Conservation (phyloP, 1,284 basidiomycete genomes). For the Cutaneotrichosporon cutaneum region DNA sequence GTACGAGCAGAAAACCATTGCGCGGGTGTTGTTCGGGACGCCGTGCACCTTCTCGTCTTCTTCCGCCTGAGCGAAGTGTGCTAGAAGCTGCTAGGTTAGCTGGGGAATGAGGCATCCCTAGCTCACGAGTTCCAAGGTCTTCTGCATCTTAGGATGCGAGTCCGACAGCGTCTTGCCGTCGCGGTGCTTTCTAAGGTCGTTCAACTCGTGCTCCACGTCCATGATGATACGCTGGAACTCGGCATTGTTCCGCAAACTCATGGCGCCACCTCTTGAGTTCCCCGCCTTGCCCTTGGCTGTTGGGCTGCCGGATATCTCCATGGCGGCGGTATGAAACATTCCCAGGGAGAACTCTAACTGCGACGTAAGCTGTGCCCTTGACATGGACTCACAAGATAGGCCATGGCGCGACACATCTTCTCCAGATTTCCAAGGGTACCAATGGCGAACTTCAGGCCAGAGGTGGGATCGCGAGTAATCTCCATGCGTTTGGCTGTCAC, state of each 20-base stretch:
- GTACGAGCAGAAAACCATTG: slow-evolving; percentile 95
- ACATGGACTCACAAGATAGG: slow-evolving; percentile 64
- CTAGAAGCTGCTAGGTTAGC: slow-evolving; percentile 57
- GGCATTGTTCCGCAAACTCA: slow-evolving; percentile 39
- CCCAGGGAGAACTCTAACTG: slow-evolving; percentile 77
- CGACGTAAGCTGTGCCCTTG: not conserved
- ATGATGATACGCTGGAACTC: slow-evolving; percentile 49
- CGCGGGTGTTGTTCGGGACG: slow-evolving; percentile 62
- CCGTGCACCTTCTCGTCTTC: slow-evolving; percentile 57
- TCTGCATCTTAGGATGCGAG: slow-evolving; percentile 89
- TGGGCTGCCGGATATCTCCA: slow-evolving; percentile 50
- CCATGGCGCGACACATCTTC: slow-evolving; percentile 71
- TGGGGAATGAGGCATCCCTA: no score
- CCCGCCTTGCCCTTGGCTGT: slow-evolving; percentile 42
- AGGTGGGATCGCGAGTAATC: slow-evolving; percentile 31
- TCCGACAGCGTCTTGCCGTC: slow-evolving; percentile 51
- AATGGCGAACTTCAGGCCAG: slow-evolving; percentile 32
- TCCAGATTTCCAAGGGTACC: slow-evolving; percentile 40
- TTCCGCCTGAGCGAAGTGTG: slow-evolving; percentile 70
- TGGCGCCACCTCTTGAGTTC: slow-evolving; percentile 33
- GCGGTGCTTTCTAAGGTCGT: slow-evolving; percentile 39
- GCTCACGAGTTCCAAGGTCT: slow-evolving; percentile 64
- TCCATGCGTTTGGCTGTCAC: slow-evolving; percentile 43
- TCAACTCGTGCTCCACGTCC: slow-evolving; percentile 48
- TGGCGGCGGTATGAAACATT: slow-evolving; percentile 70